These are phyloP conservation scores for Bruguiera hainesii DNA, from an alignment of 441 rosid species.

Conservation along the genomic window DNA sequence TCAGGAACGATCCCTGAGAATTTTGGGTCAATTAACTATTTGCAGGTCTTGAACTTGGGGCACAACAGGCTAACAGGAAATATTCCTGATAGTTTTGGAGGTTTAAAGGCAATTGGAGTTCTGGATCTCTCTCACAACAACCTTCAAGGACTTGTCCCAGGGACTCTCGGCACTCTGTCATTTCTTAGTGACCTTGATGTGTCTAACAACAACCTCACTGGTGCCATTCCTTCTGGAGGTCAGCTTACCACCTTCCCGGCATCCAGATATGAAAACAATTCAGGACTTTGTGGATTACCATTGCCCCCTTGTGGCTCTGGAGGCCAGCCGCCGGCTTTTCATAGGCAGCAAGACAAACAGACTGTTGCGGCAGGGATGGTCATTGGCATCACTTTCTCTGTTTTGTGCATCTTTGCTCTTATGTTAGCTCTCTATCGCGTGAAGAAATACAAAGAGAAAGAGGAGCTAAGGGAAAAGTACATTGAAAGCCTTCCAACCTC, in stretches of 20 bases:
- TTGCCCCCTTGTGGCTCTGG: slow-evolving; percentile 59
- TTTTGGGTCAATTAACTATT: slow-evolving; percentile 60
- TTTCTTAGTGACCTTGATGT: slow-evolving; percentile 93
- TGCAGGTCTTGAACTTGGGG: slow-evolving; percentile 88
- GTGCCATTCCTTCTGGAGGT: slow-evolving; percentile 83
- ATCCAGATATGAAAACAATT: slow-evolving; percentile 76
- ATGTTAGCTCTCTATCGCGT: slow-evolving; percentile 57
- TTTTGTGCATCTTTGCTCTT: slow-evolving; percentile 58
- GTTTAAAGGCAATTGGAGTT: slow-evolving; percentile 70
- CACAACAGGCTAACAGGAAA: slow-evolving; percentile 65
- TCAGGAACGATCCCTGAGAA: slow-evolving; percentile 61
- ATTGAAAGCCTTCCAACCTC: slow-evolving; percentile 89
- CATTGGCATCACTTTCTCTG: slow-evolving; percentile 54
- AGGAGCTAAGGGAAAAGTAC: slow-evolving; percentile 69
- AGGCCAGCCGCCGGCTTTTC: slow-evolving; percentile 20
- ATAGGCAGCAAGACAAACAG: slow-evolving; percentile 35
- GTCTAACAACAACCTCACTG: slow-evolving; percentile 83
- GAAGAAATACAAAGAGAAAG: slow-evolving; percentile 46
- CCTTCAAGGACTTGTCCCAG: slow-evolving; percentile 73
- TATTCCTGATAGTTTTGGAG: slow-evolving; percentile 79
- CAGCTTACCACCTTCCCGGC: slow-evolving; percentile 86
- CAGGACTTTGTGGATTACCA: slow-evolving; percentile 93
- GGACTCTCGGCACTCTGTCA: slow-evolving; percentile 64
- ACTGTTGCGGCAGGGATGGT: slow-evolving; percentile 53
- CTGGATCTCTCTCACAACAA: slow-evolving; percentile 77